These are phyloP conservation scores for Globisporangium lucens DNA, from an alignment of 352 stramenopile species.

Conservation along the genomic window DNA sequence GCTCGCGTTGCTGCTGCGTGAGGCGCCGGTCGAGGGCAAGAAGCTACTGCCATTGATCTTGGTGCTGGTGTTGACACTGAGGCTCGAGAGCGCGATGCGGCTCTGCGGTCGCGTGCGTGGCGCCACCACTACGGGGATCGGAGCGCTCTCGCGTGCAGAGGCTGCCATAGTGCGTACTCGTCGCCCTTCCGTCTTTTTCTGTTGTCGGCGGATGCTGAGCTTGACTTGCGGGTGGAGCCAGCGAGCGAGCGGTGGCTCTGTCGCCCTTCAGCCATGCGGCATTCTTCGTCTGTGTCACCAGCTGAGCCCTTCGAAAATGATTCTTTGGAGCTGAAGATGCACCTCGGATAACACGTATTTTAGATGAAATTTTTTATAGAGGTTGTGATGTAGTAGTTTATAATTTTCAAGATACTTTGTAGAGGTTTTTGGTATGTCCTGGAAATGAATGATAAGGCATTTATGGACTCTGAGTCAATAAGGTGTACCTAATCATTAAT, in stretches of 20 bases:
- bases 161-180: not conserved
- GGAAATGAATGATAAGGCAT: not conserved
- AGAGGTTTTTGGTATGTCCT: not conserved
- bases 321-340: not conserved
- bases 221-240: not conserved
- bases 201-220: not conserved
- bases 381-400: too few relatives aligned
- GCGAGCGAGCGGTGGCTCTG: not conserved
- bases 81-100: not conserved
- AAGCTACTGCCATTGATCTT: conserved; percentile 10
- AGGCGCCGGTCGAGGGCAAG: conserved; percentile 3
- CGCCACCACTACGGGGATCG: conserved; percentile 2
- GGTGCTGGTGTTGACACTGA: not conserved
- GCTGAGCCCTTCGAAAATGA: not conserved
- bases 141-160: not conserved
- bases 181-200: not conserved
- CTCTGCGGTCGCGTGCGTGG: not conserved
- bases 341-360: too few relatives aligned
- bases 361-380: too few relatives aligned
- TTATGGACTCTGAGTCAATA: not conserved
- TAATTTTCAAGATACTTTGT: too few relatives aligned
- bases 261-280: not conserved
- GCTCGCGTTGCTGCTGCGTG: not conserved
- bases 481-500: not conserved
- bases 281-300: not conserved